Base-by-base conservation (phyloP, 176 grass and related monocot genomes). In the Phyllostachys edulis region DNA sequence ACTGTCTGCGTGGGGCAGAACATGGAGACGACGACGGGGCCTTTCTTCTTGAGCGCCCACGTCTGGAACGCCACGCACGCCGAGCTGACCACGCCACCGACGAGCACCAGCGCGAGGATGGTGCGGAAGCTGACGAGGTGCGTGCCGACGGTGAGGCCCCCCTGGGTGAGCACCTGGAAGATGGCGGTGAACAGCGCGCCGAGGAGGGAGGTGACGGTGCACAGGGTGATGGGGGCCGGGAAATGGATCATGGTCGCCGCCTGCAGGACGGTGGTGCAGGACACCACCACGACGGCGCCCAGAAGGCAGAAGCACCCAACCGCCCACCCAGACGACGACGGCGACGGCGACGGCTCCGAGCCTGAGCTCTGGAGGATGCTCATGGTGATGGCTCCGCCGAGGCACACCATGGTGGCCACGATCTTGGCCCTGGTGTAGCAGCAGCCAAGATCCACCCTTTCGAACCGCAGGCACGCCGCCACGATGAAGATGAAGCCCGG, bases 31-130 rank as follows among this genome's bases (percentile, higher is more conserved):
- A 89, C 79, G 0, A 92, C 87, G 1, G 90, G 87, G 7, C 87
- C 90, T 44, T 89, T 92, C 77, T 69, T 84, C 39, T 92, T 92
- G 10, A 92, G 59, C 63, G 87, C 79, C 87, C 90, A 92, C 41
- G 79, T 80, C 57, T 83, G 80, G 64, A 92, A 92, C 55, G 83
- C 83, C 50, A 92, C n/a, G 68, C 87, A 84, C 5, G 71, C 77
- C 51, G 87, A 75, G 51, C 74, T 80, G 9, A 80, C 62, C 24
- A 74, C 36, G 27, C 74, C 85, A 69, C 87, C 87, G 71, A 34
- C 2, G 21, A 92, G 29, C 32, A 80, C 67, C 37, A 87, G 38
- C 9, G 79, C 40, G 1, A 73, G 17, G 24, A 87, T 40, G 7
- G 40, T 32, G 21, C 39, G 21, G 24, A 60, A 16, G 46, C 52